phyloP scores from a whole-genome alignment of 2,329 filamentous ascomycete species.

The Sporothrix phasma region DNA sequence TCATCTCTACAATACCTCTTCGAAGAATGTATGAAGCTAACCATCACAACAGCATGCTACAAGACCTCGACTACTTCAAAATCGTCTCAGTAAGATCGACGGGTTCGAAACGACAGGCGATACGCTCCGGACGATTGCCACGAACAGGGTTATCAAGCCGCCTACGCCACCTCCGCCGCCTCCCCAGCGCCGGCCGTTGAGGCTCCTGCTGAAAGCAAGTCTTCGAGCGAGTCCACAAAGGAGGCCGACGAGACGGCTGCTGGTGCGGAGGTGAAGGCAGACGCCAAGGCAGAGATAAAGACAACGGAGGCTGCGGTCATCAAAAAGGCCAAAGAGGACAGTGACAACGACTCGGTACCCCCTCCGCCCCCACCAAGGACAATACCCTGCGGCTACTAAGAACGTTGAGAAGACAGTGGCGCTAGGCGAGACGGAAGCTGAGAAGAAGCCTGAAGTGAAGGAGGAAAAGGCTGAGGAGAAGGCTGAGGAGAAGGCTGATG shows the following conservation, averaged over 20 bases:
- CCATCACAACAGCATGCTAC: slow-evolving; percentile 53
- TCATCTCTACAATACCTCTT: too few species aligned
- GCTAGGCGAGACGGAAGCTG: neutral
- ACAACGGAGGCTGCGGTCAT: neutral
- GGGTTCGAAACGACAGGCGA: slow-evolving; percentile 67
- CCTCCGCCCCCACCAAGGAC: slow-evolving; percentile 3
- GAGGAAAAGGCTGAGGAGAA: neutral
- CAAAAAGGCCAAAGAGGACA: neutral
- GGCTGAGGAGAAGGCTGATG: too few species aligned
- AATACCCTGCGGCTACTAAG: neutral
- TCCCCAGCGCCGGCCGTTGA: slow-evolving; percentile 13
- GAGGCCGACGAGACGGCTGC: neutral
- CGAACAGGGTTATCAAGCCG: slow-evolving; percentile 42
- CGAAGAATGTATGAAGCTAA: neutral
- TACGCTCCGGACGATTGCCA: slow-evolving; percentile 55
- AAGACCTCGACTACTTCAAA: slow-evolving; percentile 66
- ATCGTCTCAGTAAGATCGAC: slow-evolving; percentile 64
- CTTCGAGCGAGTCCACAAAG: neutral
- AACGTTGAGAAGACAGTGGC: neutral
- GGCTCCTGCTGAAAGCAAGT: neutral
- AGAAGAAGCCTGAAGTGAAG: neutral
- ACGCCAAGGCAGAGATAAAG: neutral
- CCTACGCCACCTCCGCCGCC: slow-evolving; percentile 7
- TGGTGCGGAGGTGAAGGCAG: too few species aligned
- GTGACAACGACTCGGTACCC: neutral